These are phyloP conservation scores for Pseudoturritis turrita DNA, from an alignment of 345 rosid genomes.

Conservation along the genomic window DNA sequence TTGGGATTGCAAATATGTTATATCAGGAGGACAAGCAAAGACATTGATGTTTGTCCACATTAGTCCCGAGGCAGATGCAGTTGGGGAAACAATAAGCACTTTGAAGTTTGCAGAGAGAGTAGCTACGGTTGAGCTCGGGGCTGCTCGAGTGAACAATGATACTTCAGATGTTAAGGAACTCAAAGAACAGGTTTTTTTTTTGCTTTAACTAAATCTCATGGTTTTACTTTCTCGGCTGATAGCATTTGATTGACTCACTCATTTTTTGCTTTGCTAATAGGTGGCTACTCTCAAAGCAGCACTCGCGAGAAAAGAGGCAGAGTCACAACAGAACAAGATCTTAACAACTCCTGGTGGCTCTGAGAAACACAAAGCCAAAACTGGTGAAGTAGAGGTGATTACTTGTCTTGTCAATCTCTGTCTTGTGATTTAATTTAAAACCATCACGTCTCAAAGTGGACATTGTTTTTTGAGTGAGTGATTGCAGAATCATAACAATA, in stretches of 20 bases:
- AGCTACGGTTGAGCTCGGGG: conserved; percentile 92
- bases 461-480: conserved; percentile 1
- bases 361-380: conserved; percentile 52
- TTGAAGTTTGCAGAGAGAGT: conserved; percentile 97
- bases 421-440: neutral
- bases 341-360: conserved; percentile 43
- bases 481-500: conserved; percentile 48
- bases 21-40: conserved; percentile 95
- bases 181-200: conserved; percentile 68
- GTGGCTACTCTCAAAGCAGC: conserved; percentile 81
- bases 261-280: conserved; percentile 35
- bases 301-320: conserved; percentile 68
- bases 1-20: conserved; percentile 16
- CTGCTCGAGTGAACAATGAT: conserved; percentile 85
- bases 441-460: neutral
- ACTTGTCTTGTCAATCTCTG: conserved; percentile 9
- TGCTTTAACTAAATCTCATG: neutral
- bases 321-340: conserved; percentile 38
- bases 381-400: conserved; percentile 70
- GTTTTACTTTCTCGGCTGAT: neutral
- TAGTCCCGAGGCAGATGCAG: conserved; percentile 85
- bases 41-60: conserved; percentile 97
- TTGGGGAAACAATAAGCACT: conserved; percentile 89
- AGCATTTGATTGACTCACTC: neutral
- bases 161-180: conserved; percentile 78